Evolutionary conservation across 2,329 filamentous ascomycete genomes (phyloP).

Genomic region (Mollisiaceae sp.): DNA sequence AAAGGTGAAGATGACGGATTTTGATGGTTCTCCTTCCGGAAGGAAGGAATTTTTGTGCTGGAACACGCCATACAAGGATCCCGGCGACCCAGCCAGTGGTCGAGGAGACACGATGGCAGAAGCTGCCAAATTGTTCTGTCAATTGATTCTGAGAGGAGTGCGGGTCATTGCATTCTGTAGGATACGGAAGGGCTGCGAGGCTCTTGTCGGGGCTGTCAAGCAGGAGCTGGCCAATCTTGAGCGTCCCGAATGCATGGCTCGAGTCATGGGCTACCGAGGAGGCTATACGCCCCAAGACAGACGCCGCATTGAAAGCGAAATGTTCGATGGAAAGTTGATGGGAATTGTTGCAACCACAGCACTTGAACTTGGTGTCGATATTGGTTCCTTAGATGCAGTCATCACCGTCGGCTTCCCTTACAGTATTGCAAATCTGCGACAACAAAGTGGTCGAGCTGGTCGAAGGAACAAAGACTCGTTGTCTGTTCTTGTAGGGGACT

Average conservation of each 20-base stretch:
- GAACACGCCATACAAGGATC: slow-evolving; percentile 96
- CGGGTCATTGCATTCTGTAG: slow-evolving; percentile 92
- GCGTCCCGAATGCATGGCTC: slow-evolving; percentile 72
- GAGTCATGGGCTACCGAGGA: slow-evolving; percentile 95
- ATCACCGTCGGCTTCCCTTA: slow-evolving; percentile 95
- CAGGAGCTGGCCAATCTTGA: slow-evolving; percentile 76
- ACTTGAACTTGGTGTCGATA: slow-evolving; percentile 92
- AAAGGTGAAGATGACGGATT: slow-evolving; percentile 81
- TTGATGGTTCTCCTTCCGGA: slow-evolving; percentile 90
- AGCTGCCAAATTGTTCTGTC: slow-evolving; percentile 88
- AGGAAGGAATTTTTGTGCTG: slow-evolving; percentile 96
- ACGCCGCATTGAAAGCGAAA: slow-evolving; percentile 86
- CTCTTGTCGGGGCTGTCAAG: slow-evolving; percentile 79
- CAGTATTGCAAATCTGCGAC: slow-evolving; percentile 90
- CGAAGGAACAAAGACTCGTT: slow-evolving; percentile 92
- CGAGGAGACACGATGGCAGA: slow-evolving; percentile 83
- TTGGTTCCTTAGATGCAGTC: slow-evolving; percentile 91
- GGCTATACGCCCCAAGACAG: slow-evolving; percentile 94
- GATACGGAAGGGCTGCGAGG: slow-evolving; percentile 86
- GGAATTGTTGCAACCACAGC: slow-evolving; percentile 95
- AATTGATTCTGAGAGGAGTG: slow-evolving; percentile 85
- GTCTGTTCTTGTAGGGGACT: slow-evolving; percentile 86
- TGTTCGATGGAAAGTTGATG: slow-evolving; percentile 94
- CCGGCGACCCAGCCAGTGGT: slow-evolving; percentile 83
- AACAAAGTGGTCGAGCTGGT: slow-evolving; percentile 93